Conservation (phyloP, 306 rosid species). For the Fragaria vesca region DNA sequence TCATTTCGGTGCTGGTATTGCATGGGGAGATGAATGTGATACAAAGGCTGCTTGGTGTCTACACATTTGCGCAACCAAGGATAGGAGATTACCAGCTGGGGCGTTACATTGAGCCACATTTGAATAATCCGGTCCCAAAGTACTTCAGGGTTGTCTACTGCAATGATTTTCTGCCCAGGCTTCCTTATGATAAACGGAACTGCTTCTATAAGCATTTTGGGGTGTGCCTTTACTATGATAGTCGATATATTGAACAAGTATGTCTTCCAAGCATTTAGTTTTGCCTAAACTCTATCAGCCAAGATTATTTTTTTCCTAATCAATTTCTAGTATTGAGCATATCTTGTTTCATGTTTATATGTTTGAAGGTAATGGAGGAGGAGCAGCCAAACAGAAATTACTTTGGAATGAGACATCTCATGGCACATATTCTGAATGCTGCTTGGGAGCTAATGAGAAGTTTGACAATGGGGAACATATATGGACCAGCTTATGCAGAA, state of each 20-base stretch:
- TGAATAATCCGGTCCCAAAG: slow-evolving; percentile 44
- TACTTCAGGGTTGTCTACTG: slow-evolving; percentile 76
- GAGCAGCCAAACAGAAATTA: slow-evolving; percentile 70
- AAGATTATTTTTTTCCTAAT: background rate
- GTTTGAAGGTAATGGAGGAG: slow-evolving; percentile 43
- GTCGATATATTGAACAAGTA: slow-evolving; percentile 50
- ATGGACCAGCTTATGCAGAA: slow-evolving; percentile 61
- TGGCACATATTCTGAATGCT: slow-evolving; percentile 53
- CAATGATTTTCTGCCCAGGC: slow-evolving; percentile 70
- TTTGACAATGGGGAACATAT: slow-evolving; percentile 45
- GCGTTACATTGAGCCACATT: slow-evolving; percentile 54
- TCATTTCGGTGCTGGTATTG: slow-evolving; percentile 59
- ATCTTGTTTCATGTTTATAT: slow-evolving; percentile 11
- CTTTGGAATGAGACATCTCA: slow-evolving; percentile 43
- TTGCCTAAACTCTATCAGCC: background rate
- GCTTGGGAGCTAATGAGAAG: slow-evolving; percentile 71
- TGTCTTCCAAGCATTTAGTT: slow-evolving; percentile 10
- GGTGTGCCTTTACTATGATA: slow-evolving; percentile 63
- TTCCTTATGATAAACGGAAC: slow-evolving; percentile 65
- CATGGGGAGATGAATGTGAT: slow-evolving; percentile 52
- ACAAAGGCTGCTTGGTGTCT: slow-evolving; percentile 54
- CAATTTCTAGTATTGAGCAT: slow-evolving; percentile 7
- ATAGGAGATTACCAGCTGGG: slow-evolving; percentile 57
- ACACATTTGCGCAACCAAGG: slow-evolving; percentile 80
- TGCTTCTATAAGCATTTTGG: slow-evolving; percentile 72